phyloP scores from a whole-genome alignment of 176 grass and related monocot genomes.

The Avena atlantica region DNA sequence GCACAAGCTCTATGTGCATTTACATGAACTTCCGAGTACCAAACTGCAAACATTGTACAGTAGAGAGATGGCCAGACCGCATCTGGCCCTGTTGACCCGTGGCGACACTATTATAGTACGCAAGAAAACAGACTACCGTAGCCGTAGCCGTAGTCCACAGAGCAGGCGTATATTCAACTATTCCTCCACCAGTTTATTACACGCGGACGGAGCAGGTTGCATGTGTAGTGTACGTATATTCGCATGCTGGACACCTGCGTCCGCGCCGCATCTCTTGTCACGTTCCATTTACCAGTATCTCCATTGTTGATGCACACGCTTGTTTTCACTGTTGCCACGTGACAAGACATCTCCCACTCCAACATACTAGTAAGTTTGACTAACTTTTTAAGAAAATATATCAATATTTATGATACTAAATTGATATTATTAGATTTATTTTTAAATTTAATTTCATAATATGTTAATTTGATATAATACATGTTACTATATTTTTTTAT shows the following conservation, averaged over 20 bases:
- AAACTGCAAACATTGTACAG: background rate
- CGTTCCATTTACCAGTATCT: background rate
- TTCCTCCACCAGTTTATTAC: background rate
- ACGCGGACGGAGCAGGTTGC: background rate
- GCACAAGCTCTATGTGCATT: background rate
- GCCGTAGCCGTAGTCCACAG: background rate
- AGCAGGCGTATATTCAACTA: background rate
- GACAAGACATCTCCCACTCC: background rate
- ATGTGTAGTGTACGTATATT: background rate
- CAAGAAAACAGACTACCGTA: background rate
- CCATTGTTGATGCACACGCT: conserved; percentile 20
- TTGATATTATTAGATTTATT: too few relatives aligned
- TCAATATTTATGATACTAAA: too few relatives aligned
- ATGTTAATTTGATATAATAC: too few relatives aligned
- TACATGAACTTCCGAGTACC: background rate
- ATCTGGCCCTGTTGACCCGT: conserved; percentile 41
- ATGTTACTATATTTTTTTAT: too few relatives aligned
- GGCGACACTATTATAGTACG: conserved; percentile 18
- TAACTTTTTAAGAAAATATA: too few relatives aligned
- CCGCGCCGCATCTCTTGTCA: background rate
- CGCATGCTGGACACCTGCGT: conserved; percentile 27
- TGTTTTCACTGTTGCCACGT: background rate
- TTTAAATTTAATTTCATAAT: too few relatives aligned
- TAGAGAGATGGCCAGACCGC: conserved; percentile 1
- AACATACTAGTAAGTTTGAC: too few relatives aligned